Base-by-base conservation (phyloP, 2,329 filamentous ascomycete species). In the Ophiosphaerella korrae region DNA sequence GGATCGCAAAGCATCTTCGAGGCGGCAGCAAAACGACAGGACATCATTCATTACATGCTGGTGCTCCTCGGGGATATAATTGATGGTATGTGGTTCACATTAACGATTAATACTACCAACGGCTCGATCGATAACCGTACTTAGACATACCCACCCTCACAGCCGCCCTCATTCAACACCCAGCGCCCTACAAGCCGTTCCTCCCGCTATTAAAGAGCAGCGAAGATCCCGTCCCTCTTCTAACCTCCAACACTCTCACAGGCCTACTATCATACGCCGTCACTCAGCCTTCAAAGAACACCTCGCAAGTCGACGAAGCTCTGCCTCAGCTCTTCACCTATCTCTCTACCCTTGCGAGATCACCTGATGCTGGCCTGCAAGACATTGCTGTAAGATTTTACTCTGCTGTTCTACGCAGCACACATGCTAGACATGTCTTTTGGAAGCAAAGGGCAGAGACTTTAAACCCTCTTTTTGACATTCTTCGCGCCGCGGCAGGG, bases 381-480 rank as follows among this genome's bases (percentile, higher is more conserved):
- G 94, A 99, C 70, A 96, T 97, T 69, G 93, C 92, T 23, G 92
- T 97, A 11, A 90, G 94, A 68, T 86, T 93, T 70, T 95, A 93
- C 75, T 97, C 94, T 32, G 82, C 89, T 16, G 80, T 99, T 29
- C 81, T 99, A 29, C 87, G 91, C 54, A 90, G 87, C 34, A 84
- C 81, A 54, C 84, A 84, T 50, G 85, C 92, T 3, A 84, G 94
- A 58, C 82, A 87, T 61, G 82, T 94, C 48, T 97, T 97, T 77
- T 99, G 94, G 94, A 84, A 88, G 57, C 90, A 96, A 74, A 84
- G 90, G 64, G 87, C 87, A 70, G 90, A 97, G 77, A 97, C 92
- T 0, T 69, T 97, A 33, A 82, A 82, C 39, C 93, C 94, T 7
- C 78, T 97, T 54, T 79, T 97, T 62, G 87, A 89, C 51, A 95